Percentiles rank a stretch among this genome's conserved stretches.
These are phyloP conservation scores for Adansonia rubrostipa DNA, from an alignment of 441 rosid species.

Conservation along the genomic window DNA sequence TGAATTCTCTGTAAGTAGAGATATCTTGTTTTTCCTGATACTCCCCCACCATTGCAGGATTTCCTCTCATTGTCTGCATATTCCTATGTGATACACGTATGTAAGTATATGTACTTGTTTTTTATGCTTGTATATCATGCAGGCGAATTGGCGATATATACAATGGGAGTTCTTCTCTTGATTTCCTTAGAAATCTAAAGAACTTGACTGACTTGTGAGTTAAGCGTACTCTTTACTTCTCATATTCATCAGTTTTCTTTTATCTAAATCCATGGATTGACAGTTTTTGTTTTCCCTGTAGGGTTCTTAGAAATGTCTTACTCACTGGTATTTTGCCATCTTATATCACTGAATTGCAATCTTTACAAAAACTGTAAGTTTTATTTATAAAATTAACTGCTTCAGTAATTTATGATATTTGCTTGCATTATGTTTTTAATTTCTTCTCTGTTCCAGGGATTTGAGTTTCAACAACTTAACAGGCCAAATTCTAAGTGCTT, in stretches of 20 bases:
- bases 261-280: background rate
- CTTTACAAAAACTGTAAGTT: conserved; percentile 48
- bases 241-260: background rate
- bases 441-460: conserved; percentile 29
- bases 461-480: conserved; percentile 46
- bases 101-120: background rate
- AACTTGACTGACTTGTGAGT: conserved; percentile 55
- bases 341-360: conserved; percentile 45
- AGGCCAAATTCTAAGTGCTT: conserved; percentile 37
- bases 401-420: background rate
- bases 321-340: conserved; percentile 50
- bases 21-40: background rate
- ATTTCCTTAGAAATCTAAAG: conserved; percentile 49
- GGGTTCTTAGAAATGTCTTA: conserved; percentile 56
- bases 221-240: background rate
- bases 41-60: background rate
- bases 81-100: background rate
- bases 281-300: background rate
- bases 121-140: background rate
- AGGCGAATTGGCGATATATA: conserved; percentile 3
- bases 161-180: conserved; percentile 11
- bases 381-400: background rate
- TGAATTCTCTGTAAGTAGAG: conserved; percentile 62
- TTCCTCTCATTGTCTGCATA: background rate
- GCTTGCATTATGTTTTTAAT: conserved; percentile 16